Evolutionary conservation across 768 basidiomycete genomes (phyloP).

Genomic region (Erythrobasidium yunnanense): DNA sequence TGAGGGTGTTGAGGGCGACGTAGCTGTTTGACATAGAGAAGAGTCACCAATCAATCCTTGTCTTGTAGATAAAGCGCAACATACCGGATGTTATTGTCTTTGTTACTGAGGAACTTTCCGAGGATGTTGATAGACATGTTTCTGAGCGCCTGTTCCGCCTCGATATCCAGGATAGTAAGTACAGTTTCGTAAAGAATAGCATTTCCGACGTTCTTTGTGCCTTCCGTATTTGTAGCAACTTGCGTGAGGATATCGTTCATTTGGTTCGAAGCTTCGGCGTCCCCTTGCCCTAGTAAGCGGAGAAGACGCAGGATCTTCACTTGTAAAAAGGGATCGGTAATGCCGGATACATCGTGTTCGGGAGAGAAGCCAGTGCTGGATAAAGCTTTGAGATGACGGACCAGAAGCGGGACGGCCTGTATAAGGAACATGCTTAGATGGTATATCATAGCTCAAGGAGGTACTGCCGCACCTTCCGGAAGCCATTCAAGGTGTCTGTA

Average conservation of each 20-base stretch:
- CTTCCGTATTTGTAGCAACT: slow-evolving; percentile 98
- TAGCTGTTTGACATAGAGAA: slow-evolving; percentile 51
- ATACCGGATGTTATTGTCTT: slow-evolving; percentile 96
- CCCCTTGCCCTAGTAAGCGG: slow-evolving; percentile 73
- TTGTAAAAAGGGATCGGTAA: slow-evolving; percentile 91
- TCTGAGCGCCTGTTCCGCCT: slow-evolving; percentile 85
- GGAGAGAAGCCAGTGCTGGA: slow-evolving; percentile 95
- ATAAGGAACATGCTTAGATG: neutral
- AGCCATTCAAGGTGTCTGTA: slow-evolving; percentile 61
- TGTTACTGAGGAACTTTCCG: slow-evolving; percentile 92
- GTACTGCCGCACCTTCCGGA: slow-evolving; percentile 61
- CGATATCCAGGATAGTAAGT: slow-evolving; percentile 87
- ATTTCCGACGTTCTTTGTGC: slow-evolving; percentile 95
- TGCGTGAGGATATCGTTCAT: slow-evolving; percentile 99
- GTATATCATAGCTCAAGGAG: neutral
- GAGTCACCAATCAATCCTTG: neutral
- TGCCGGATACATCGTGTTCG: slow-evolving; percentile 98
- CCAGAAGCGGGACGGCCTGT: slow-evolving; percentile 81
- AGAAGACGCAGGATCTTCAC: slow-evolving; percentile 81
- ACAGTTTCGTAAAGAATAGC: slow-evolving; percentile 97
- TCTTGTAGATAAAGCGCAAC: slow-evolving; percentile 30
- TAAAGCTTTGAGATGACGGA: slow-evolving; percentile 85
- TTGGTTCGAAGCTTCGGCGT: slow-evolving; percentile 74
- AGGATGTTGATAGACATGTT: slow-evolving; percentile 99
- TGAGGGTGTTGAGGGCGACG: slow-evolving; percentile 92